These are phyloP conservation scores for Aspergillus fischeri DNA, from an alignment of 2,329 filamentous ascomycete genomes.

Conservation along the genomic window DNA sequence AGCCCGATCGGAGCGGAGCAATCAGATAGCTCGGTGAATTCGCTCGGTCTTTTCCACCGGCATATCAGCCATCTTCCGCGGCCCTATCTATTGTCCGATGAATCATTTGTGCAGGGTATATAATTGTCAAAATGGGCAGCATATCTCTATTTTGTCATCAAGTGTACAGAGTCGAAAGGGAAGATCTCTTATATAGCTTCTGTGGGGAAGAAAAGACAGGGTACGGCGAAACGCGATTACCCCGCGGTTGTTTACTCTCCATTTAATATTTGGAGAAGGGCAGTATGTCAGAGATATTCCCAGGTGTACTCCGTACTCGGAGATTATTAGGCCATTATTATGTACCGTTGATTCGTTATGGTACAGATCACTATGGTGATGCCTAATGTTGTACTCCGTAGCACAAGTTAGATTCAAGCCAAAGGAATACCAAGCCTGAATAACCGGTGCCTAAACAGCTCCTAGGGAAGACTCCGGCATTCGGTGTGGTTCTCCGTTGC, in stretches of 20 bases:
- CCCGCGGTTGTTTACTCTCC: not conserved
- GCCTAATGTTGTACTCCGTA: not conserved
- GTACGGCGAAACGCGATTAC: not conserved
- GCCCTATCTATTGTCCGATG: not conserved
- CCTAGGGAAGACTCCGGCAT: not conserved
- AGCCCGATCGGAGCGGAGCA: slow-evolving; percentile 23
- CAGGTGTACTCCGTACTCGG: not conserved
- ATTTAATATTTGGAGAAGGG: not conserved
- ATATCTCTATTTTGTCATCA: not conserved
- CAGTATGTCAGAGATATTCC: not conserved
- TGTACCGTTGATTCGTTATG: not conserved
- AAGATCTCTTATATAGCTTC: not conserved
- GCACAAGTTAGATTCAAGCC: too few relatives aligned
- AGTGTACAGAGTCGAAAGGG: not conserved
- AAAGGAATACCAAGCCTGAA: not conserved
- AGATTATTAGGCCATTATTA: not conserved
- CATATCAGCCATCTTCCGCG: not conserved
- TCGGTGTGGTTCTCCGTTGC: not conserved
- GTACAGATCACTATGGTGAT: not conserved
- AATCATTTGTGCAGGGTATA: not conserved
- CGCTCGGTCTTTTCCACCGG: slow-evolving; percentile 9
- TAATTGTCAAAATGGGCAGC: not conserved
- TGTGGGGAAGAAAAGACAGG: not conserved
- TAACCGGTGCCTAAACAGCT: not conserved
- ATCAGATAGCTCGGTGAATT: slow-evolving; percentile 18